Evolutionary conservation across 202 grass and related monocot genomes (phyloP).

Genomic region (Hordeum pubiflorum): DNA sequence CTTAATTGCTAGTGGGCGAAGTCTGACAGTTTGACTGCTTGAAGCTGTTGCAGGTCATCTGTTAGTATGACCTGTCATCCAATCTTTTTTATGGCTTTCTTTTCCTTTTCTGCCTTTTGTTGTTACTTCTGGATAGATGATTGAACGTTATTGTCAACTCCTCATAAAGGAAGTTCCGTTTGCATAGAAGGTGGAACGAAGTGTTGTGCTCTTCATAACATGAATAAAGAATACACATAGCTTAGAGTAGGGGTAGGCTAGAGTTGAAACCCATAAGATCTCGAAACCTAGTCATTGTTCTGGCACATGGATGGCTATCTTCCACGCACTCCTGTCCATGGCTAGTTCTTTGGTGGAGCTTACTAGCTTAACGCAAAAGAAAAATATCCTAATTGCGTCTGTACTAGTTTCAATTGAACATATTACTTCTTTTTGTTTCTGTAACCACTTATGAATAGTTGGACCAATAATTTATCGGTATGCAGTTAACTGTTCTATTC

Average conservation of each 20-base stretch:
- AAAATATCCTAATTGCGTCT: neutral
- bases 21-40: neutral
- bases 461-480: constrained; percentile 4
- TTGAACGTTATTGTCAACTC: neutral
- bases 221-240: neutral
- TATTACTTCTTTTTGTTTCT: neutral
- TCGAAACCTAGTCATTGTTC: too few species aligned
- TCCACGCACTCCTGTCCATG: too few species aligned
- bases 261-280: too few species aligned
- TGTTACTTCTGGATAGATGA: constrained; percentile 12
- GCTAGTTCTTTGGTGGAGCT: neutral
- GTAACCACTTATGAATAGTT: neutral
- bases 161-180: neutral
- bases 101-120: neutral
- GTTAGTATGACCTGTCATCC: neutral
- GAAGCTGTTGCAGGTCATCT: neutral
- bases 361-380: neutral
- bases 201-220: neutral
- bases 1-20: neutral
- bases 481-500: neutral
- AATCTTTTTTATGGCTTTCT: neutral
- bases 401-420: neutral
- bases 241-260: neutral
- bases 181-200: neutral
- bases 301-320: too few species aligned